Conservation (phyloP, 2,329 filamentous ascomycete species). For the Colletotrichum lini region DNA sequence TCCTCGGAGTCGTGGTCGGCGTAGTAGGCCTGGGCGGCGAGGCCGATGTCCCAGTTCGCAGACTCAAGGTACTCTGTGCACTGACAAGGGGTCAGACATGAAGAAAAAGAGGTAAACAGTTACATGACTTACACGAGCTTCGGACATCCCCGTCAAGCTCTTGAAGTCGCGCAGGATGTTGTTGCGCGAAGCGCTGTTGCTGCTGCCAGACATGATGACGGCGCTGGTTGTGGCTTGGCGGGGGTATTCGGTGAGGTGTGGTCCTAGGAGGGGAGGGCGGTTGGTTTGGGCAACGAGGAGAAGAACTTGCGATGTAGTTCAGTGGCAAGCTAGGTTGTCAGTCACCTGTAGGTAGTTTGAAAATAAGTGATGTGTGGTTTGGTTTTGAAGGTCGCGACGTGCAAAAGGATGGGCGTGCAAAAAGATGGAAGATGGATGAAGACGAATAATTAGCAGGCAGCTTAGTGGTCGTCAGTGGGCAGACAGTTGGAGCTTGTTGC, state of each 20-base stretch:
- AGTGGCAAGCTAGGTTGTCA: neutral
- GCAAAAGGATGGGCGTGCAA: neutral
- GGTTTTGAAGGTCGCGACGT: neutral
- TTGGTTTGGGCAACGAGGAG: neutral
- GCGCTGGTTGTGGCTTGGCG: constrained; percentile 8
- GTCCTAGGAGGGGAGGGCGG: neutral
- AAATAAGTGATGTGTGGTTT: neutral
- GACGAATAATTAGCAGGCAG: constrained; percentile 23
- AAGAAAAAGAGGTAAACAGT: constrained; percentile 9
- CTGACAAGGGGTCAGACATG: constrained; percentile 56
- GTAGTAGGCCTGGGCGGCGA: constrained; percentile 75
- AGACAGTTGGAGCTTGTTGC: constrained; percentile 26
- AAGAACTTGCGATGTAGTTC: neutral
- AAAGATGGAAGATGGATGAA: neutral
- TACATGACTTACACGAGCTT: constrained; percentile 36
- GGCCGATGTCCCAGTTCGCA: constrained; percentile 76
- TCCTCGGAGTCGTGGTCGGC: constrained; percentile 67
- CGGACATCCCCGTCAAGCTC: constrained; percentile 34
- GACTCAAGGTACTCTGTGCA: constrained; percentile 76
- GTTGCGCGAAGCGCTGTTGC: constrained; percentile 40
- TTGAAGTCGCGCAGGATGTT: constrained; percentile 41
- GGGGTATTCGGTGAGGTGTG: neutral
- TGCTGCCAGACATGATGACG: constrained; percentile 36
- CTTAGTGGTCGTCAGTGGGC: constrained; percentile 39
- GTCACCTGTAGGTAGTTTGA: neutral